Conservation (phyloP, 805 yeast genomes). For the Priceomyces fermenticarens region DNA sequence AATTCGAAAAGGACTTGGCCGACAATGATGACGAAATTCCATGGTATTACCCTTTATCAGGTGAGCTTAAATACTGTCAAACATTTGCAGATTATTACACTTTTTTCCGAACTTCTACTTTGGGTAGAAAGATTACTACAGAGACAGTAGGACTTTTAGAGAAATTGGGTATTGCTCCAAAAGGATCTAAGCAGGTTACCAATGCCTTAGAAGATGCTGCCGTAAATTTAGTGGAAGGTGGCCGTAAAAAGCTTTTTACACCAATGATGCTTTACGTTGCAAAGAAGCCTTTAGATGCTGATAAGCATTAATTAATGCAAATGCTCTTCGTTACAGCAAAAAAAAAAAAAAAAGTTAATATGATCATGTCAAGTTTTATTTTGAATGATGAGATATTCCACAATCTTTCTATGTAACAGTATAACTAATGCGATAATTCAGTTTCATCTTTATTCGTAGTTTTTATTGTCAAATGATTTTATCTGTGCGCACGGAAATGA, state of each 20-base stretch:
- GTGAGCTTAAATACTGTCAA: slow-evolving; percentile 89
- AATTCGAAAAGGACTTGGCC: slow-evolving; percentile 78
- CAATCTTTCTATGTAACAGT: no score
- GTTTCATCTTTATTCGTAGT: no score
- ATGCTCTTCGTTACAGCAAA: no score
- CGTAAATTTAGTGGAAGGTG: slow-evolving; percentile 90
- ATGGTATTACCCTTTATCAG: slow-evolving; percentile 96
- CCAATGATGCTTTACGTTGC: slow-evolving; percentile 96
- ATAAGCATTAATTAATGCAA: not conserved
- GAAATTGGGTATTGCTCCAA: slow-evolving; percentile 83
- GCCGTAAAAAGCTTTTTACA: slow-evolving; percentile 82
- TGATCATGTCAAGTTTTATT: no score
- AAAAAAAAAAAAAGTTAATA: no score
- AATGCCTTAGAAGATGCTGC: slow-evolving; percentile 96
- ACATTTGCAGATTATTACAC: slow-evolving; percentile 74
- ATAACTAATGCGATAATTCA: no score
- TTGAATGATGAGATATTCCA: no score
- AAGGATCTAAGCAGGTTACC: slow-evolving; percentile 85
- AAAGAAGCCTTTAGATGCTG: slow-evolving; percentile 63
- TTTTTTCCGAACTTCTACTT: slow-evolving; percentile 77
- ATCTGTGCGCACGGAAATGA: no score
- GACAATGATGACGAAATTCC: slow-evolving; percentile 80
- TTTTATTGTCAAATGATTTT: no score
- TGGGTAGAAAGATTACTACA: slow-evolving; percentile 87
- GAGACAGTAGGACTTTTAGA: slow-evolving; percentile 79